Conservation (phyloP, 192 early-diverging fungal genomes). For the Coemansia furcata region DNA sequence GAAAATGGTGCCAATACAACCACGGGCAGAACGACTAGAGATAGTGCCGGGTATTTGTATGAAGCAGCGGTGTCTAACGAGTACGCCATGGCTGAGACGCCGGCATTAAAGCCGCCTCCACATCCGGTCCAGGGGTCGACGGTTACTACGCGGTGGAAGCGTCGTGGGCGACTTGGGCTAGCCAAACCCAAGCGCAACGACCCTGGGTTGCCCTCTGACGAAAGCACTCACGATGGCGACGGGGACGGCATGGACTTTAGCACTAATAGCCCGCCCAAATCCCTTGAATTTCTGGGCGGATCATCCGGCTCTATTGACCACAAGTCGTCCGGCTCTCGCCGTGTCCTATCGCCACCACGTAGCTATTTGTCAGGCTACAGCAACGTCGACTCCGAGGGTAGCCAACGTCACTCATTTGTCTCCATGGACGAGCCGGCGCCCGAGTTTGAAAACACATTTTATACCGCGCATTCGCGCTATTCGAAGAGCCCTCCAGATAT, state of each 20-base stretch:
- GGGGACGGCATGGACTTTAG: constrained; percentile 7
- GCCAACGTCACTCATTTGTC: constrained; percentile 17
- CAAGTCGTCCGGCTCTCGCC: constrained; percentile 8
- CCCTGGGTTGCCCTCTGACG: constrained; percentile 9
- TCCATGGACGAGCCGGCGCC: constrained; percentile 22
- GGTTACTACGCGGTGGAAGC: constrained; percentile 42
- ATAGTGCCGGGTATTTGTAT: neutral
- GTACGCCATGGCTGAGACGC: constrained; percentile 21
- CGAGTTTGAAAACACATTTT: constrained; percentile 38
- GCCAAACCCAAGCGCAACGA: constrained; percentile 43
- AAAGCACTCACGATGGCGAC: constrained; percentile 10
- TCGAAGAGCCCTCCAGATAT: neutral
- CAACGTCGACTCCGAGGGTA: constrained; percentile 13
- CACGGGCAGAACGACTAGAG: neutral
- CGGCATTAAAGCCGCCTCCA: constrained; percentile 40
- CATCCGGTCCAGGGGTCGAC: constrained; percentile 33
- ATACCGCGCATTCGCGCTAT: constrained; percentile 7
- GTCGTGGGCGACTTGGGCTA: constrained; percentile 41
- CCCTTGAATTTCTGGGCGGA: constrained; percentile 23
- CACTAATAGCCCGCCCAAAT: constrained; percentile 12
- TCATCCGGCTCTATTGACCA: constrained; percentile 17
- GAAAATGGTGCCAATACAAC: neutral
- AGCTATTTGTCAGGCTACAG: constrained; percentile 9
- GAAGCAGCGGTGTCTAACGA: neutral
- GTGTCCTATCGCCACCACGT: constrained; percentile 21